phyloP scores from a whole-genome alignment of 805 yeast species.

The Kazachstania viticola region DNA sequence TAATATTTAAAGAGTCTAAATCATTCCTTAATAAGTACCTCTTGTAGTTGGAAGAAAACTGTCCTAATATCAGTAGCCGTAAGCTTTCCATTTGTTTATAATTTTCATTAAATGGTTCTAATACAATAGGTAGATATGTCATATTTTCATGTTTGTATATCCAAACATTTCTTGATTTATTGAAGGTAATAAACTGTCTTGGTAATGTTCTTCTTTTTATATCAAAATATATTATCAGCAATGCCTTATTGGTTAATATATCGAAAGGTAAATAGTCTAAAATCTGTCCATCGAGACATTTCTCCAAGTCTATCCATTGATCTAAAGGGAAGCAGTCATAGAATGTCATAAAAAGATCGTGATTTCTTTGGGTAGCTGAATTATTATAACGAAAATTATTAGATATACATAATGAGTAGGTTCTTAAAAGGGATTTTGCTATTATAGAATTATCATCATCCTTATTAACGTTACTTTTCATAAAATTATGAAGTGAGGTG shows the following conservation, averaged over 20 bases:
- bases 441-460: constrained; percentile 4
- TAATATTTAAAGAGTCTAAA: constrained; percentile 6
- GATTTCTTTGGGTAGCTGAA: not conserved
- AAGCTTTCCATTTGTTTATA: constrained; percentile 16
- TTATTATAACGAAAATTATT: not conserved
- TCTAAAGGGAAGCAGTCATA: constrained; percentile 10
- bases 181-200: constrained; percentile 1
- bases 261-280: constrained; percentile 3
- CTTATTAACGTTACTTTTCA: constrained; percentile 5
- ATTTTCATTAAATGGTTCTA: constrained; percentile 7
- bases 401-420: constrained; percentile 11
- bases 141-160: constrained; percentile 3
- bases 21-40: constrained; percentile 4
- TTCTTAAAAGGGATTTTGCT: constrained; percentile 15
- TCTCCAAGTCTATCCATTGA: constrained; percentile 8
- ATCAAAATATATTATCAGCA: constrained; percentile 15
- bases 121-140: constrained; percentile 1
- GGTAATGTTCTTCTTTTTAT: constrained; percentile 9
- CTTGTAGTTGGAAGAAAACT: constrained; percentile 1
- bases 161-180: constrained; percentile 8
- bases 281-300: not conserved
- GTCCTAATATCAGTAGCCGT: constrained; percentile 7
- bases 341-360: constrained; percentile 7
- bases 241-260: constrained; percentile 9
- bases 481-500: constrained; percentile 7